These are phyloP conservation scores for Globisporangium emineosum DNA, from an alignment of 352 stramenopile genomes.

Conservation along the genomic window DNA sequence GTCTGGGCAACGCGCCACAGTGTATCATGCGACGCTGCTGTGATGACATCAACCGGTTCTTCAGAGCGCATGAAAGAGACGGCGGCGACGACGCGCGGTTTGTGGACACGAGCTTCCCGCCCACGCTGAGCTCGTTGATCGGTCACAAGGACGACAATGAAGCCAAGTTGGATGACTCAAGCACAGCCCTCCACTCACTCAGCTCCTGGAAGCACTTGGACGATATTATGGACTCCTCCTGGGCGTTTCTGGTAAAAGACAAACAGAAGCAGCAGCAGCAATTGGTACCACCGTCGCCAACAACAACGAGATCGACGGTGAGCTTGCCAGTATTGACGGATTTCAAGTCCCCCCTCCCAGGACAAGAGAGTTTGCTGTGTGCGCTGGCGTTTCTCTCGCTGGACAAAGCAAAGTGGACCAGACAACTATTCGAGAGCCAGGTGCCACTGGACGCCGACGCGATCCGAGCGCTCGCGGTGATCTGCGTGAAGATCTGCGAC, in stretches of 20 bases:
- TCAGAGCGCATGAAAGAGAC: conserved; percentile 3
- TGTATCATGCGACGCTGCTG: conserved; percentile 17
- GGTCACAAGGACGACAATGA: too few species aligned
- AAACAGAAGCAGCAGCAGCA: background rate
- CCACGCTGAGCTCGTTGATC: conserved; percentile 2
- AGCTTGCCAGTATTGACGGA: background rate
- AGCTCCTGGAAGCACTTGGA: conserved; percentile 31
- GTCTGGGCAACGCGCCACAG: conserved; percentile 1
- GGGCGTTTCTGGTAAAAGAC: conserved; percentile 21
- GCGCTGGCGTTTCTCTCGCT: conserved; percentile 27
- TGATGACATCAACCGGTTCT: conserved; percentile 41
- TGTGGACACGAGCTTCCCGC: conserved; percentile 39
- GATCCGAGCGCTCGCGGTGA: background rate
- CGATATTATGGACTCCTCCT: conserved; percentile 24
- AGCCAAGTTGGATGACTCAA: background rate
- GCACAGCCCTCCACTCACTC: conserved; percentile 12
- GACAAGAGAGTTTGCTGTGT: conserved; percentile 30
- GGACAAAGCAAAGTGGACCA: conserved; percentile 21
- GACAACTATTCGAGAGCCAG: conserved; percentile 19
- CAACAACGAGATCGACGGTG: background rate
- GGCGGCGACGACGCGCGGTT: conserved; percentile 18
- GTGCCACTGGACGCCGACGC: background rate
- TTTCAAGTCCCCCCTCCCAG: conserved; percentile 26
- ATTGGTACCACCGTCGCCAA: background rate
- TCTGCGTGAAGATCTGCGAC: conserved; percentile 28